Base-by-base conservation (phyloP, 352 stramenopile genomes). In the Phytophthora cajani region DNA sequence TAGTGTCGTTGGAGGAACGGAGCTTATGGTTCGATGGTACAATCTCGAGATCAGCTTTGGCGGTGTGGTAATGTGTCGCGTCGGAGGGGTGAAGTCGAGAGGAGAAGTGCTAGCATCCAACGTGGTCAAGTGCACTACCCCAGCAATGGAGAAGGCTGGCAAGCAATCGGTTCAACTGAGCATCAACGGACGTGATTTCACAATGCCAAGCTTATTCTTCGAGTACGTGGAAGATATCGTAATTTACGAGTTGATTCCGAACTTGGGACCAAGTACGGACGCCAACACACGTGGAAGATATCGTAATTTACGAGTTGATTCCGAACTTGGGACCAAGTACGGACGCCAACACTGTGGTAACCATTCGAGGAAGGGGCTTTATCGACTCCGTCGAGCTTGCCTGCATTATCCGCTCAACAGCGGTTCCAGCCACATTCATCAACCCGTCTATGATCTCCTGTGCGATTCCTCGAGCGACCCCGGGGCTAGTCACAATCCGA, bases 401-500 rank as follows among this genome's bases (percentile, higher is more conserved):
- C 3, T 97, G 90, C 42, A 69, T 82, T 8, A 88, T 96, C 50
- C 79, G 76, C 23, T 69, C 67, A 0, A 55, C 64, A 7, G 61
- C 58, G 2, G 58, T 85, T 2, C 70, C 80, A 2, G 90, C 87
- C 19, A 66, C 58, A 0, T 96, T 86, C 64, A 61, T 85, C 14
- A 90, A 77, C 32, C 25, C 67, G 0, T 72, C 50, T 0, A 74
- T 87, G 61, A 74, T 97, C 23, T 72, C 76, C 11, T 97, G 91
- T 52, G 59, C 67, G 1, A 79, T 88, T 16, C 92, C 94, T 60
- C 67, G 64, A 12, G 84, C 89, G 19, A 67, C 36, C 7, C 81
- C 89, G 21, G 92, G 88, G 33, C 25, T 71, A 32, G 84, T 96
- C 9, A 75, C 72, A 30, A 78, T 99, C 12, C 80, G 77, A 9